Percentiles rank a stretch among this genome's conserved stretches.
Evolutionary conservation across 2,329 filamentous ascomycete species (phyloP).

Genomic region (Neonectria punicea): DNA sequence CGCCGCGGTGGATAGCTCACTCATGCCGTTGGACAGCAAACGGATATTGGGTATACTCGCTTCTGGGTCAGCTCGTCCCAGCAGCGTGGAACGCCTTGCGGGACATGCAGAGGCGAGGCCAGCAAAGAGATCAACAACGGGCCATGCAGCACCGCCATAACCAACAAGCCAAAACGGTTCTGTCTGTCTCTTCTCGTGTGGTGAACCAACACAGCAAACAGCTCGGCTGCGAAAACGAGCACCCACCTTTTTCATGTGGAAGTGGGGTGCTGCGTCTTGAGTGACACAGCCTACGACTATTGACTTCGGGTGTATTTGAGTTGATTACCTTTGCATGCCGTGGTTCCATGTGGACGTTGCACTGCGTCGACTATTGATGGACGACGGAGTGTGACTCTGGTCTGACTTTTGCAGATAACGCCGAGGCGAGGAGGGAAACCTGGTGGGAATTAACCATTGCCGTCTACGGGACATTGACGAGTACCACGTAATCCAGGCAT

Average conservation of each 20-base stretch:
- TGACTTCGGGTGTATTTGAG: background rate
- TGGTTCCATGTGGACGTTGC: background rate
- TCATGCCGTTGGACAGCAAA: background rate
- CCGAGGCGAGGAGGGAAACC: background rate
- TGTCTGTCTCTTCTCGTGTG: background rate
- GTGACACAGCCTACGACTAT: slow-evolving; percentile 2
- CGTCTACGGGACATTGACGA: background rate
- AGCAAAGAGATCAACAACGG: background rate
- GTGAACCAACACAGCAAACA: background rate
- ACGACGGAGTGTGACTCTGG: background rate
- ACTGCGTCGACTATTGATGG: background rate
- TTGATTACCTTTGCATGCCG: background rate
- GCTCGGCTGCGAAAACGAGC: background rate
- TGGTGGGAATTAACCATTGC: background rate
- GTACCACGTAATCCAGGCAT: background rate
- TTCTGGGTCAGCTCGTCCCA: background rate
- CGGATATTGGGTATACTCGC: background rate
- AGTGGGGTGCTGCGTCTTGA: background rate
- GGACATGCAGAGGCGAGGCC: background rate
- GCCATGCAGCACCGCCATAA: background rate
- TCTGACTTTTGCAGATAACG: background rate
- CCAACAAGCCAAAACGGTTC: background rate
- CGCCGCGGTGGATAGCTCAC: background rate
- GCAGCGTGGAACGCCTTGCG: no score
- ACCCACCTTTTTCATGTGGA: background rate